Percentiles rank a stretch among this genome's conserved stretches.
These are phyloP conservation scores for Aspergillus sp. DNA, from an alignment of 2,329 filamentous ascomycete genomes.

Conservation along the genomic window DNA sequence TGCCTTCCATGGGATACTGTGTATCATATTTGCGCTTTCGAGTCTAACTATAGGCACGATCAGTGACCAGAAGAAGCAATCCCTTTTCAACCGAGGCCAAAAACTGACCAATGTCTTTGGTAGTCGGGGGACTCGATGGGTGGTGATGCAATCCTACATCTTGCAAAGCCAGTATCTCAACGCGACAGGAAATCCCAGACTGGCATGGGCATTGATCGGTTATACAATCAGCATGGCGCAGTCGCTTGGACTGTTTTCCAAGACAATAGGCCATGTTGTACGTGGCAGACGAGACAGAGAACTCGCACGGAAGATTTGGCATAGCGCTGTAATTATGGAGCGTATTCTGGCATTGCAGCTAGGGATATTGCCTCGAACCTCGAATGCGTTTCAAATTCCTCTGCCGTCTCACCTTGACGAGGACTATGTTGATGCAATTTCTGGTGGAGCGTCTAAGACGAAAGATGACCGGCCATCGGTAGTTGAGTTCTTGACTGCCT, in stretches of 20 bases:
- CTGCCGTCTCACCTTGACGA: slow-evolving; percentile 18
- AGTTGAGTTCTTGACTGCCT: slow-evolving; percentile 18
- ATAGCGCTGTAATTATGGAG: slow-evolving; percentile 19
- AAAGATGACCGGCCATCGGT: slow-evolving; percentile 16
- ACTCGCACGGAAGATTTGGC: slow-evolving; percentile 19
- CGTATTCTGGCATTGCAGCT: slow-evolving; percentile 17
- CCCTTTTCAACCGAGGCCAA: slow-evolving; percentile 14
- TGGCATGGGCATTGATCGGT: slow-evolving; percentile 18
- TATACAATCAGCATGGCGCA: slow-evolving; percentile 16
- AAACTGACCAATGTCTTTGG: slow-evolving; percentile 10
- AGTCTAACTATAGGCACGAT: slow-evolving; percentile 6
- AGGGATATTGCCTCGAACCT: slow-evolving; percentile 12
- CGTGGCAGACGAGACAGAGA: slow-evolving; percentile 11
- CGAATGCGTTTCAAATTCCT: slow-evolving; percentile 12
- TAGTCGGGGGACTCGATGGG: slow-evolving; percentile 5
- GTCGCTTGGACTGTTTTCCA: slow-evolving; percentile 13
- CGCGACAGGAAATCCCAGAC: slow-evolving; percentile 11
- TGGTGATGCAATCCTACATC: slow-evolving; percentile 15
- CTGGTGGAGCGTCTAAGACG: slow-evolving; percentile 2
- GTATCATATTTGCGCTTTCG: slow-evolving; percentile 14
- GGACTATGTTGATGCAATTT: slow-evolving; percentile 20
- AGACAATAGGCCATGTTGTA: slow-evolving; percentile 11
- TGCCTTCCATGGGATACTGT: slow-evolving; percentile 13
- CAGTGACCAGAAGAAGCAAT: slow-evolving; percentile 5
- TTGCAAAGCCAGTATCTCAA: slow-evolving; percentile 19